phyloP scores from a whole-genome alignment of 169 alveolate genomes.

The Theileria orientalis region DNA sequence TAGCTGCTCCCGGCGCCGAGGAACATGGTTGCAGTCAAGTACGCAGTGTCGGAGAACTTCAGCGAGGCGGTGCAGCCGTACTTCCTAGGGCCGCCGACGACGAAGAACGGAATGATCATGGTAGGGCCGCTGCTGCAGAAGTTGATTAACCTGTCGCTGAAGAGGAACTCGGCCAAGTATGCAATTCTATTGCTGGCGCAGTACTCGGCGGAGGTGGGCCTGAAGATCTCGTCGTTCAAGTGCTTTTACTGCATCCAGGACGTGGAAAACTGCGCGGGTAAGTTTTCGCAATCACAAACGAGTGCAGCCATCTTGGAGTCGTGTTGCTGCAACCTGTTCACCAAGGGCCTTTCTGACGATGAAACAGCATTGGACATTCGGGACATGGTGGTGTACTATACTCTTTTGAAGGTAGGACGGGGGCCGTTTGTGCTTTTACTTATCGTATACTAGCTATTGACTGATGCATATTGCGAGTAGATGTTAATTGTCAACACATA shows the following conservation, averaged over 20 bases:
- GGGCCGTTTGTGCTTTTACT: neutral
- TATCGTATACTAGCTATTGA: neutral
- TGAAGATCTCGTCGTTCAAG: constrained; percentile 53
- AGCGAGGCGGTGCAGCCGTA: constrained; percentile 54
- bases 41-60: constrained; percentile 56
- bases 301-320: constrained; percentile 50
- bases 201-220: constrained; percentile 63
- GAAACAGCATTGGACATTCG: constrained; percentile 10
- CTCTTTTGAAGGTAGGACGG: constrained; percentile 30
- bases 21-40: constrained; percentile 34
- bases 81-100: constrained; percentile 33
- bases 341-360: neutral
- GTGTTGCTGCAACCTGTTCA: constrained; percentile 62
- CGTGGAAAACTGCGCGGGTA: constrained; percentile 49
- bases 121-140: constrained; percentile 64
- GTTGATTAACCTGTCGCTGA: constrained; percentile 44
- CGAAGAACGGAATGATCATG: constrained; percentile 59
- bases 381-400: constrained; percentile 51
- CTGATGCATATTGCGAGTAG: neutral
- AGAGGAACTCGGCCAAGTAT: constrained; percentile 52
- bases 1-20: constrained; percentile 35
- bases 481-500: too few species aligned
- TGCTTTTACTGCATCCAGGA: constrained; percentile 65
- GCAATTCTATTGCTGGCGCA: constrained; percentile 62
- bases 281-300: neutral